A percentile compares a stretch with the other conserved stretches of the same genome.
phyloP scores from a whole-genome alignment of 805 yeast species.

The Sporopachydermia quercuum region DNA sequence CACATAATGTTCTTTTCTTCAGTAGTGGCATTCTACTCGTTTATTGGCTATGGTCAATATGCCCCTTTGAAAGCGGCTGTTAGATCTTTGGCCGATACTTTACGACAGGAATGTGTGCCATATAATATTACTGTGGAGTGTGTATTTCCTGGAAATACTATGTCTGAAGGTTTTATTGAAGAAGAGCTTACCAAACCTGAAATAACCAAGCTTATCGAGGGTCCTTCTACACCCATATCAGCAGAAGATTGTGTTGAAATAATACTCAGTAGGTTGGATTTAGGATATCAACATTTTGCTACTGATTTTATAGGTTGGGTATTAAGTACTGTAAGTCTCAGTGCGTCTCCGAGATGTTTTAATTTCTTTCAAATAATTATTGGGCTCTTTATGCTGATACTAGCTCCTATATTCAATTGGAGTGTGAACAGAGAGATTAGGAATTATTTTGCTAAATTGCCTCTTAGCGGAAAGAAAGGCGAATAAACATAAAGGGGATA shows the following conservation, averaged over 20 bases:
- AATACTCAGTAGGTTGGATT: slow-evolving; percentile 37
- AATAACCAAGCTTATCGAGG: slow-evolving; percentile 74
- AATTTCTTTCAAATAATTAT: slow-evolving; percentile 35
- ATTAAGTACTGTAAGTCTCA: slow-evolving; percentile 49
- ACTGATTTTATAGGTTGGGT: slow-evolving; percentile 85
- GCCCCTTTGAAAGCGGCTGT: slow-evolving; percentile 83
- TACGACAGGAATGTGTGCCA: slow-evolving; percentile 70
- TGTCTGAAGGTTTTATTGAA: slow-evolving; percentile 69
- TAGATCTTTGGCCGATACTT: slow-evolving; percentile 53
- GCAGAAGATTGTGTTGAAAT: slow-evolving; percentile 51
- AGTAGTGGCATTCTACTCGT: slow-evolving; percentile 68
- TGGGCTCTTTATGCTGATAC: slow-evolving; percentile 32
- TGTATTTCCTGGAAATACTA: slow-evolving; percentile 80
- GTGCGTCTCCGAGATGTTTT: slow-evolving; percentile 52
- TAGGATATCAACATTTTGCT: slow-evolving; percentile 58
- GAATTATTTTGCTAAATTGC: slow-evolving; percentile 25
- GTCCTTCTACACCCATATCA: slow-evolving; percentile 57
- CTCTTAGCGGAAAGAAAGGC: slow-evolving; percentile 12
- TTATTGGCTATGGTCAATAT: slow-evolving; percentile 83
- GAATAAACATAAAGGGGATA: slow-evolving; percentile 3
- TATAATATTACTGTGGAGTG: slow-evolving; percentile 57
- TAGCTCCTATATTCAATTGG: slow-evolving; percentile 45
- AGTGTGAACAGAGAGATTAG: slow-evolving; percentile 37
- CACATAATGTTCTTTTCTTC: slow-evolving; percentile 59
- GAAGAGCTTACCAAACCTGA: slow-evolving; percentile 80